These are phyloP conservation scores for Yamadazyma akitaensis DNA, from an alignment of 805 yeast species.

Conservation along the genomic window DNA sequence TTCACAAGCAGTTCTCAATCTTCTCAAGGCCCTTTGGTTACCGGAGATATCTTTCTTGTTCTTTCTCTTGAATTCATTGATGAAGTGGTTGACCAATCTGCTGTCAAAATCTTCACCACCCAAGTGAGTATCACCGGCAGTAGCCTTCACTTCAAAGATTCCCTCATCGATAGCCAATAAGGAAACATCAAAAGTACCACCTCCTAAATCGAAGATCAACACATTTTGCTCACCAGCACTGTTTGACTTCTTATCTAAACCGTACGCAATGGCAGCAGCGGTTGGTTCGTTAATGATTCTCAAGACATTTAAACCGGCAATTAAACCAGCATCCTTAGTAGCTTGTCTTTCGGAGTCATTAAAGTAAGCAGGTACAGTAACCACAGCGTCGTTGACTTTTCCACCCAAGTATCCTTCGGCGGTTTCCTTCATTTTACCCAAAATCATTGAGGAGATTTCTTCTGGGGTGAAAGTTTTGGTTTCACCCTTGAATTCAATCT, in stretches of 20 bases:
- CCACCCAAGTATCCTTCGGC: constrained; percentile 89
- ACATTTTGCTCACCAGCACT: constrained; percentile 68
- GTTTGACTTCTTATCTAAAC: constrained; percentile 53
- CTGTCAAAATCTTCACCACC: constrained; percentile 97
- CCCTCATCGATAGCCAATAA: constrained; percentile 85
- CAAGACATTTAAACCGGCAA: constrained; percentile 45
- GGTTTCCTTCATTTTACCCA: constrained; percentile 87
- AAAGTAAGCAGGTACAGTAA: constrained; percentile 44
- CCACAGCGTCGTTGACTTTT: constrained; percentile 57
- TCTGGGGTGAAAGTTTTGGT: constrained; percentile 86
- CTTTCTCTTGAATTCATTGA: constrained; percentile 93
- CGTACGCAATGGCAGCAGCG: constrained; percentile 46
- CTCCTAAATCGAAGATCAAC: constrained; percentile 92
- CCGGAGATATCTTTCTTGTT: constrained; percentile 77
- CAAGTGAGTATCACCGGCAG: constrained; percentile 95
- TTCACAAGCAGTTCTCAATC: constrained; percentile 96
- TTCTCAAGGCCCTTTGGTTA: constrained; percentile 84
- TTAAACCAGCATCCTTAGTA: constrained; percentile 42
- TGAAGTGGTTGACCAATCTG: constrained; percentile 83
- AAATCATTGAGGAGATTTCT: constrained; percentile 91
- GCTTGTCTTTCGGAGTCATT: constrained; percentile 46
- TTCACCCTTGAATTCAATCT: constrained; percentile 88
- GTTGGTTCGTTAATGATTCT: constrained; percentile 45
- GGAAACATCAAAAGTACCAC: constrained; percentile 96
- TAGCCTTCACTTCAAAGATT: constrained; percentile 88